Evolutionary conservation across 139 green algal species (phyloP), one percentile per base, ranked within the genome.

Genomic region (Trebouxia sp.): DNA sequence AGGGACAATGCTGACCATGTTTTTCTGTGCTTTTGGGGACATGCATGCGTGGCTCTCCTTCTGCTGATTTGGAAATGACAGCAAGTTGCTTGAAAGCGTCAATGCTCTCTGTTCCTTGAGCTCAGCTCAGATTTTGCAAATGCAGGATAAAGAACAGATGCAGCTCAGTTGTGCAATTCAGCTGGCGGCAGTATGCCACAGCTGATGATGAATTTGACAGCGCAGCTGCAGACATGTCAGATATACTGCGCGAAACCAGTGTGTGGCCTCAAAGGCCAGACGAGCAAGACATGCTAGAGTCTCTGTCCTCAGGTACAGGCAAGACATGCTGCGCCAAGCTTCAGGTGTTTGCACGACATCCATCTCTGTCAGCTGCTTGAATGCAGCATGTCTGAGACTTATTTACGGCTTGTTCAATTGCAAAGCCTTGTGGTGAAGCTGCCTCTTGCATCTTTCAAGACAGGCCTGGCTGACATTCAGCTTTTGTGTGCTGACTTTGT

Each of bases 81-180:
- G n/a, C n/a, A n/a, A n/a, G n/a, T n/a, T n/a, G n/a, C n/a, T n/a
- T n/a, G n/a, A n/a, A n/a, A n/a, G n/a, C n/a, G n/a, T n/a, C n/a
- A n/a, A n/a, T n/a, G n/a, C n/a, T n/a, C n/a, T n/a, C n/a, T n/a
- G n/a, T n/a, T n/a, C n/a, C n/a, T n/a, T n/a, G n/a, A n/a, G n/a
- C n/a, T n/a, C n/a, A n/a, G n/a, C n/a, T 53, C 3, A 26, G 47
- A 26, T 14, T 17, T 26, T 53, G 47, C 20, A 53, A 53, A 15
- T 70, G 75, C 51, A 80, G 75, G 75, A 70, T 91, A 12, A 53
- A 86, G 6, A 91, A 90, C 78, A 14, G 39, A 35, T 87, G 83
- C 82, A 82, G 85, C 47, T 50, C 35, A 32, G 32, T 66, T 14
- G 77, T 92, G 1, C 56, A 50, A 0, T 95, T 90, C 32, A 79